Base-by-base conservation (phyloP, 139 green algal genomes). In the Chlamydomonas schloesseri region DNA sequence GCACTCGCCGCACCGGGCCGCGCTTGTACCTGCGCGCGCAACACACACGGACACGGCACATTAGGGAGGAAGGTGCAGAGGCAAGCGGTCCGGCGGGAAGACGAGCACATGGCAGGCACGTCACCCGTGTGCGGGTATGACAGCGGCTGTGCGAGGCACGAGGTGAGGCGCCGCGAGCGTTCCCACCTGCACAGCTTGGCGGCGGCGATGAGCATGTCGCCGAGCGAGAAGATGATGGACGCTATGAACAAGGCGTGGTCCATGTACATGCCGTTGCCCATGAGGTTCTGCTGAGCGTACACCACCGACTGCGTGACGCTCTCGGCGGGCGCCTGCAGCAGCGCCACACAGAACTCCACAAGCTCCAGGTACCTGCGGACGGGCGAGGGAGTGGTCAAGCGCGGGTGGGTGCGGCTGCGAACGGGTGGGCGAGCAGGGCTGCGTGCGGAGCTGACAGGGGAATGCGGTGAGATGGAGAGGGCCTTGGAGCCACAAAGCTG, bases 331-430 rank as follows among this genome's bases (percentile, higher is more conserved):
- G 89, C 81, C 73, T 90, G 85, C 26, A 90, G 46, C 67, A 92
- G 85, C 70, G 82, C 80, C n/a, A 92, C 85, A 11, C 46, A 42
- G 57, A 92, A 92, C 89, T 92, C 89, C 50, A 90, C 42, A 21
- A 92, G 81, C 89, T 92, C 84, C 81, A 92, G 42, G 60, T 92
- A 92, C 74, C 87, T 90, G 72, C 33, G 36, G n/a, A n/a, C n/a
- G n/a, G n/a, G n/a, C n/a, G n/a, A n/a, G n/a, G 34, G 18, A n/a
- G n/a, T n/a, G n/a, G n/a, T n/a, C n/a, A n/a, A n/a, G n/a, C n/a
- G n/a, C n/a, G n/a, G n/a, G n/a, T n/a, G n/a, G n/a, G n/a, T n/a
- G n/a, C n/a, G n/a, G n/a, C n/a, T n/a, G 42, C 42, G 8, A 8
- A 8, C 42, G 42, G 42, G 42, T 13, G 42, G 42, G 42, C 8